Conservation (phyloP, 2,329 filamentous ascomycete genomes). For the Rutstroemia sp. region DNA sequence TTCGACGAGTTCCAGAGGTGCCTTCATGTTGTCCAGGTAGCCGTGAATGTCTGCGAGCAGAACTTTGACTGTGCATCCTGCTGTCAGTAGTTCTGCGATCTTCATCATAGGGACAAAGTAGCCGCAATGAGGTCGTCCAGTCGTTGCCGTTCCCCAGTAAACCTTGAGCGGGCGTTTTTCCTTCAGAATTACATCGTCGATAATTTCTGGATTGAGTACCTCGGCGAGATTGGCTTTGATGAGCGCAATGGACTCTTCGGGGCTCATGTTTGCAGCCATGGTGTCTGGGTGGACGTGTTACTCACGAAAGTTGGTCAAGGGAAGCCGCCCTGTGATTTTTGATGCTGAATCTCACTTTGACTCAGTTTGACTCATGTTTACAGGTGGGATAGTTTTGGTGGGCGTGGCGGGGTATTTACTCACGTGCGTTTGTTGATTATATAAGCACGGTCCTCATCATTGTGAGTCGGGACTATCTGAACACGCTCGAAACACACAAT, state of each 20-base stretch:
- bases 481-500: too few relatives aligned
- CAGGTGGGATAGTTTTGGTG: not conserved
- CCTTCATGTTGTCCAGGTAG: constrained; percentile 78
- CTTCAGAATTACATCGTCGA: constrained; percentile 62
- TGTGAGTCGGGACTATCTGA: too few relatives aligned
- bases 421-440: too few relatives aligned
- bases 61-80: constrained; percentile 75
- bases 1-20: constrained; percentile 80
- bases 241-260: constrained; percentile 60
- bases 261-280: constrained; percentile 28
- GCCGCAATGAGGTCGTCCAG: constrained; percentile 76
- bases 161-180: constrained; percentile 67
- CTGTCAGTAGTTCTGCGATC: constrained; percentile 78
- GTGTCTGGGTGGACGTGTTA: constrained; percentile 6
- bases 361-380: not conserved
- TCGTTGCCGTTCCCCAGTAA: constrained; percentile 68
- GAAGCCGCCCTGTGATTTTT: not conserved
- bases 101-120: constrained; percentile 81
- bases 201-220: constrained; percentile 76
- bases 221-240: constrained; percentile 78
- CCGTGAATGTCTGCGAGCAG: constrained; percentile 65
- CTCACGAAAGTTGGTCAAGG: not conserved
- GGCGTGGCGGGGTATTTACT: not conserved
- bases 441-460: too few relatives aligned
- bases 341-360: not conserved